Conservation (phyloP, 2,329 filamentous ascomycete species). For the Elsinoe australis region DNA sequence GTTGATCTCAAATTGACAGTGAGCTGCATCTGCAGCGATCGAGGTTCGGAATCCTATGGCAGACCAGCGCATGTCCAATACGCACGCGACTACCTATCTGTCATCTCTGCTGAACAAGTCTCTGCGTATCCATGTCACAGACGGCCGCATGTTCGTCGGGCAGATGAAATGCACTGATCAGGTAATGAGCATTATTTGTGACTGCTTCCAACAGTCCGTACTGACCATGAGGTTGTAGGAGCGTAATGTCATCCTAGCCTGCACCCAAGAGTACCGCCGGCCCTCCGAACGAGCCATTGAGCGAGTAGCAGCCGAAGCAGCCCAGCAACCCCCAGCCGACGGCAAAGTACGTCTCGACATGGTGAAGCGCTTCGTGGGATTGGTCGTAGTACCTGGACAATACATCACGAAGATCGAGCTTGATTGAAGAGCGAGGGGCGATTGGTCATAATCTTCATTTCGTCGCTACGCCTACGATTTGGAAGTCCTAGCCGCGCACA, state of each 20-base stretch:
- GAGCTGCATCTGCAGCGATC: too few relatives aligned
- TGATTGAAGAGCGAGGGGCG: constrained; percentile 41
- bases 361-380: constrained; percentile 76
- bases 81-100: constrained; percentile 27
- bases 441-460: constrained; percentile 4
- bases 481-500: neutral
- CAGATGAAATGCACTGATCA: constrained; percentile 92
- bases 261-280: constrained; percentile 82
- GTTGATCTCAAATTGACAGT: too few relatives aligned
- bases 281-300: constrained; percentile 46
- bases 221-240: constrained; percentile 39
- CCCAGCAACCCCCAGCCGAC: constrained; percentile 19
- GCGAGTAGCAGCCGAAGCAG: too few relatives aligned
- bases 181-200: constrained; percentile 53
- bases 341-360: constrained; percentile 57
- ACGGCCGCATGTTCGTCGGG: constrained; percentile 82
- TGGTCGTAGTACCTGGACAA: constrained; percentile 81
- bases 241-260: constrained; percentile 70
- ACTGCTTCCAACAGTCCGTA: constrained; percentile 1
- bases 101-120: constrained; percentile 48
- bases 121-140: constrained; percentile 69
- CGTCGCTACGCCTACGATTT: neutral
- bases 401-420: constrained; percentile 83
- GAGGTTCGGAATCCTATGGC: neutral
- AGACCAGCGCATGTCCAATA: constrained; percentile 16